These are phyloP conservation scores for Zoysia japonica DNA, from an alignment of 176 grass and related monocot species.

Conservation along the genomic window DNA sequence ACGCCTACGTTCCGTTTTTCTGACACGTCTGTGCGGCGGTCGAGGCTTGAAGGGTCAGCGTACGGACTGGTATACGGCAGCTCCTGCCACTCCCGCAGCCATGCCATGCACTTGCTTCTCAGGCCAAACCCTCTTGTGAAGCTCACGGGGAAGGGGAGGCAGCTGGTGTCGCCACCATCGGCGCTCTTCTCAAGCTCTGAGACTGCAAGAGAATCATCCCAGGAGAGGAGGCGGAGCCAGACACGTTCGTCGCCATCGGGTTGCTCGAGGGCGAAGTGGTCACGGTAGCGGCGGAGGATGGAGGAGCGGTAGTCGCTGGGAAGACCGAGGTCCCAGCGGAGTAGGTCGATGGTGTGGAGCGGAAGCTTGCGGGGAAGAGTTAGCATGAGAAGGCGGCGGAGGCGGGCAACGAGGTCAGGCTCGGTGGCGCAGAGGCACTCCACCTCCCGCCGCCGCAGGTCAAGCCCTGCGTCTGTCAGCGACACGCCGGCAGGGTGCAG, in stretches of 20 bases:
- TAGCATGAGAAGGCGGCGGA: slow-evolving; percentile 72
- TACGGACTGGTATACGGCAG: slow-evolving; percentile 77
- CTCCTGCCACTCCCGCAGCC: slow-evolving; percentile 72
- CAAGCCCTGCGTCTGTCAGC: slow-evolving; percentile 50
- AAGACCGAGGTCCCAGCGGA: slow-evolving; percentile 80
- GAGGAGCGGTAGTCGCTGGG: slow-evolving; percentile 56
- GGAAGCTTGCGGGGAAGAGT: slow-evolving; percentile 53
- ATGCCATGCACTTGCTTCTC: slow-evolving; percentile 60
- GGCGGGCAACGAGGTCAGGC: slow-evolving; percentile 51
- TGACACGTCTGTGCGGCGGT: slow-evolving; percentile 67
- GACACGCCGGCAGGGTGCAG: slow-evolving; percentile 33
- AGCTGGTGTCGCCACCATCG: slow-evolving; percentile 8
- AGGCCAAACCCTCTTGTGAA: slow-evolving; percentile 66
- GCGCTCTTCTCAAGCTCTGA: slow-evolving; percentile 62
- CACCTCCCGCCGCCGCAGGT: slow-evolving; percentile 52
- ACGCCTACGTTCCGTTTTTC: slow-evolving; percentile 76
- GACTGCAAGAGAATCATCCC: slow-evolving; percentile 60
- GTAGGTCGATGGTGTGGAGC: slow-evolving; percentile 72
- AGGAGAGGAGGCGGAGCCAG: slow-evolving; percentile 74
- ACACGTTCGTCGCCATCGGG: slow-evolving; percentile 67
- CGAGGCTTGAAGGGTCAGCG: slow-evolving; percentile 52
- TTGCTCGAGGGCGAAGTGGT: slow-evolving; percentile 53
- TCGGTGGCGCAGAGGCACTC: slow-evolving; percentile 43
- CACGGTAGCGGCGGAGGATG: slow-evolving; percentile 52
- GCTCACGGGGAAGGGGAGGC: slow-evolving; percentile 69